Evolutionary conservation across 1,139 yeast species (phyloP).

Genomic region (Suhomyces guaymorum): DNA sequence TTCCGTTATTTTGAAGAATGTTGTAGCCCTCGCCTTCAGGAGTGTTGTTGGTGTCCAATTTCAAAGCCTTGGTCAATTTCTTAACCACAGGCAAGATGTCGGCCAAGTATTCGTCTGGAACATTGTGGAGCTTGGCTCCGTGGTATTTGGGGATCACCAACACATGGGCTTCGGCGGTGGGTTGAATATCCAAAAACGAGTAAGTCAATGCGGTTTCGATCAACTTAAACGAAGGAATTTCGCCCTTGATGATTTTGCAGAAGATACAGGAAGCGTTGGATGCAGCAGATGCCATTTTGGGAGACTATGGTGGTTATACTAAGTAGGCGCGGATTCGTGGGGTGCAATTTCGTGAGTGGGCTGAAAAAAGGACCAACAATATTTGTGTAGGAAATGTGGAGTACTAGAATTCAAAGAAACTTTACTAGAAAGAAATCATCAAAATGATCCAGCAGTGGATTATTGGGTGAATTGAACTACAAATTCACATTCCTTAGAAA

Average conservation of each 20-base stretch:
- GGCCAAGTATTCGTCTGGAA: slow-evolving; percentile 85
- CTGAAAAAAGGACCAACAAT: no score
- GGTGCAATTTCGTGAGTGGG: no score
- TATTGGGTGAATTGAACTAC: no score
- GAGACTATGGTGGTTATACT: slow-evolving; percentile 9
- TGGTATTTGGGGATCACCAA: slow-evolving; percentile 88
- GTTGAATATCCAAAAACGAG: slow-evolving; percentile 90
- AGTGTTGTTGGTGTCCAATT: slow-evolving; percentile 52
- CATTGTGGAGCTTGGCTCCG: slow-evolving; percentile 86
- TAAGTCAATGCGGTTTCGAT: slow-evolving; percentile 77
- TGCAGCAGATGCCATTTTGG: slow-evolving; percentile 28
- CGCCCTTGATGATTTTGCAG: slow-evolving; percentile 91
- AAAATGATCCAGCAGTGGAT: no score
- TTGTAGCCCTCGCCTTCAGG: slow-evolving; percentile 85
- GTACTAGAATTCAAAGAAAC: no score
- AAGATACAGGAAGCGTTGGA: slow-evolving; percentile 68
- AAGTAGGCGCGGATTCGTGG: not conserved
- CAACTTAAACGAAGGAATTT: slow-evolving; percentile 87
- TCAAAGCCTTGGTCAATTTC: slow-evolving; percentile 73
- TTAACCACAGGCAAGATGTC: slow-evolving; percentile 88
- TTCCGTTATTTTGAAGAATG: slow-evolving; percentile 86
- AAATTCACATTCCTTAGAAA: no score
- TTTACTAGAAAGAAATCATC: no score
- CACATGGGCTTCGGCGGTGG: slow-evolving; percentile 85
- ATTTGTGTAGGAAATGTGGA: no score